Evolutionary conservation across 2,329 filamentous ascomycete species (phyloP), one percentile per base, ranked within the genome.

Genomic region (Ciborinia camelliae): DNA sequence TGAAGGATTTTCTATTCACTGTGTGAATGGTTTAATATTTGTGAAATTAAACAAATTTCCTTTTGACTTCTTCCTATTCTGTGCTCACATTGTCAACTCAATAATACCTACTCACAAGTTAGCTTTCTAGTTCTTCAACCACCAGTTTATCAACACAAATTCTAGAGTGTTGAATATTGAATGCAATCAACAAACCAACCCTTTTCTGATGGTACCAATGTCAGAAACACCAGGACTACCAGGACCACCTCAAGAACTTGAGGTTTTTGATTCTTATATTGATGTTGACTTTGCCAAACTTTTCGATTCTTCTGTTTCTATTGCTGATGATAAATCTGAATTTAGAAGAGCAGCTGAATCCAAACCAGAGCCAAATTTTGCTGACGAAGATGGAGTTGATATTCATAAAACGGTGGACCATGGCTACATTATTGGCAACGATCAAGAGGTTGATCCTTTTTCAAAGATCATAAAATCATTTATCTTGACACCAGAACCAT

Each of bases 211-310:
- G 41, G 20, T 30, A 47, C 55, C 35, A n/a, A 59, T 32, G 14
- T 32, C 20, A 37, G 50, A 4, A 14, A 43, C 30, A 15, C 50
- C 35, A 43, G n/a, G 15, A 18, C 28, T n/a, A 15, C 50, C 35
- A 43, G n/a, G 15, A 18, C 28, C 60, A 37, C 0, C 23, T 4
- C 35, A n/a, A n/a, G n/a, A 43, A n/a, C n/a, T 62, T 9, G 37
- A 26, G 15, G 45, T 47, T 32, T 52, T 63, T 23, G 61, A 58
- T 47, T 63, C 61, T 37, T 63, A 63, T 9, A 50, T 58, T 9
- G 41, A 58, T 23, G 41, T 63, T 32, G 61, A 58, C 28, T 63
- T 63, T 48, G 51, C 52, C 6, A 9, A 28, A 9, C 61, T 63
- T 39, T 63, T 63, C 23, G 9, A 23, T 23, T n/a, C 51, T 23